phyloP scores from a whole-genome alignment of 495 filamentous ascomycete genomes.

The Viridothelium virens region DNA sequence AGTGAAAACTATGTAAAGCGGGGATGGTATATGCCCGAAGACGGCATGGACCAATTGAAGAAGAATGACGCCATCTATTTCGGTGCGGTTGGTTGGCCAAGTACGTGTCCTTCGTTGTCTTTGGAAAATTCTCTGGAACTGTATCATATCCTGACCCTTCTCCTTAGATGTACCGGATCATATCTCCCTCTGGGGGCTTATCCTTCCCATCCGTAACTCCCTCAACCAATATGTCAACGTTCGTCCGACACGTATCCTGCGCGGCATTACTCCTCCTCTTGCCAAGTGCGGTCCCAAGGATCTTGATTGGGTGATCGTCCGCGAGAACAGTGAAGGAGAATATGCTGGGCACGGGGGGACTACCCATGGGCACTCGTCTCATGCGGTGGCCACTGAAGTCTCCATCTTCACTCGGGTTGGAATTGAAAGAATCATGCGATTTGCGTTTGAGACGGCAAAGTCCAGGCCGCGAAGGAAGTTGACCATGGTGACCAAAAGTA shows the following conservation, averaged over 20 bases:
- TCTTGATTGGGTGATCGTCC: slow-evolving; percentile 38
- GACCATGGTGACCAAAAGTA: slow-evolving; percentile 40
- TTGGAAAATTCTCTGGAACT: background rate
- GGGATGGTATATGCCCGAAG: slow-evolving; percentile 35
- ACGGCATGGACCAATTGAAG: slow-evolving; percentile 34
- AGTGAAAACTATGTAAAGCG: slow-evolving; percentile 30
- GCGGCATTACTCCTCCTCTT: slow-evolving; percentile 32
- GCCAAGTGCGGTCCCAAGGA: slow-evolving; percentile 16
- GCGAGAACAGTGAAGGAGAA: slow-evolving; percentile 39
- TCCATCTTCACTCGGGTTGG: slow-evolving; percentile 36
- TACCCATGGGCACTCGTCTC: slow-evolving; percentile 27
- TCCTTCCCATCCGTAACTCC: slow-evolving; percentile 36
- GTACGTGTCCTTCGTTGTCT: background rate
- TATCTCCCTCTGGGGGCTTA: slow-evolving; percentile 37
- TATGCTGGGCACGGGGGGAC: slow-evolving; percentile 36
- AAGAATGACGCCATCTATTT: slow-evolving; percentile 38
- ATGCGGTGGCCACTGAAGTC: slow-evolving; percentile 36
- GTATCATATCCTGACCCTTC: background rate
- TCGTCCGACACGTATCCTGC: slow-evolving; percentile 34
- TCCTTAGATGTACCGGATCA: slow-evolving; percentile 33
- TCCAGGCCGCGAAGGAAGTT: slow-evolving; percentile 32
- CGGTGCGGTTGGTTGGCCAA: slow-evolving; percentile 37
- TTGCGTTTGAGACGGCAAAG: slow-evolving; percentile 37
- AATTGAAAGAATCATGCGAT: slow-evolving; percentile 37
- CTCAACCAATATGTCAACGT: slow-evolving; percentile 39